Evolutionary conservation across 495 filamentous ascomycete species (phyloP), one percentile per base, ranked within the genome.

Genomic region (Penicillium robsamsonii): DNA sequence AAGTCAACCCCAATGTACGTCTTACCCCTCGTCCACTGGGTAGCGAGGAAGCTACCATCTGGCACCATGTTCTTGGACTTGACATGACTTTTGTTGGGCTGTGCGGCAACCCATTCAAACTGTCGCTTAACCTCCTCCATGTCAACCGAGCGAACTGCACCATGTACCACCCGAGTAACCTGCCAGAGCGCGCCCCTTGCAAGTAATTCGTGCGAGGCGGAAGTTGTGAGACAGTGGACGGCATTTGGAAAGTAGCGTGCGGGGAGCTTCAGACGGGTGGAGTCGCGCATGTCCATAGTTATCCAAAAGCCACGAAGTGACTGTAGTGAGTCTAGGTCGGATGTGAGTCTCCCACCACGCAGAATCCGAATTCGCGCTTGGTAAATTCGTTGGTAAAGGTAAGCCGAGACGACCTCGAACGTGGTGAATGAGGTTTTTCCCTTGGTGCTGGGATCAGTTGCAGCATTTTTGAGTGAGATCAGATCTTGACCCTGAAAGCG

Each of bases 221-320:
- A 30, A 15, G n/a, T 7, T 2, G 10, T 18, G 5, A 15, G 12
- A n/a, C 50, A 52, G 27, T 56, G 31, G 22, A 30, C 37, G n/a
- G 54, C 54, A 7, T 56, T 56, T 2, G 54, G 45, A n/a, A 56
- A 50, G 25, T 56, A 56, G 11, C 37, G 29, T 11, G 33, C 13
- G 2, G 54, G 37, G 11, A 56, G 24, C 3, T 44, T 43, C 18
- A 56, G 46, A 6, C 54, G 54, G 10, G 13, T 18, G 1, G 25
- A 27, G 17, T 31, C 35, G n/a, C 54, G 54, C 45, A 56, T 50
- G 25, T 56, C 45, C 12, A 56, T 50, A 5, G 54, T 24, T 17
- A 38, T 30, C 45, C 37, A 56, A 38, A 56, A 44, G 1, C 11
- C 25, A n/a, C 54, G 33, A 20, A 50, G 25, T 22, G 25, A 2